Evolutionary conservation across 2,329 filamentous ascomycete genomes (phyloP), one percentile per base, ranked within the genome.

Genomic region (Beauveria bassiana): DNA sequence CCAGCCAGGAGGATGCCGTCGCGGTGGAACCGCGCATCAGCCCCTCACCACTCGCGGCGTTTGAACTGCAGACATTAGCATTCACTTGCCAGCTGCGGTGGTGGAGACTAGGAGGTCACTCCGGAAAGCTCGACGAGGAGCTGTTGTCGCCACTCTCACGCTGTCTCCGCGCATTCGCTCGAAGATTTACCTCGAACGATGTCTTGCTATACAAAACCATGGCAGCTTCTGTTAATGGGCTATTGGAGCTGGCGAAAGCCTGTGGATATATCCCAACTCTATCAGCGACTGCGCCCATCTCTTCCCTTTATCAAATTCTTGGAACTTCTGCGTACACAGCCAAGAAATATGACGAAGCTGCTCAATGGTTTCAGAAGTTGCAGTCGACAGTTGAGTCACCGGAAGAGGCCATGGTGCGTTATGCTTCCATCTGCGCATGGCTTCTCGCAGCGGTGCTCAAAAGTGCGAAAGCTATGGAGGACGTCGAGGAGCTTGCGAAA

Each of bases 1-100:
- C 87, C 2, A 76, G 77, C 54, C 81, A 83, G 10, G 83, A 87
- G 46, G 89, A 93, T 67, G 72, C 72, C 3, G 65, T 78, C 1
- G 85, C 85, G 0, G 68, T 73, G 4, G 82, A 87, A 63, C 72
- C 78, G 9, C 78, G 80, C 28, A 71, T 85, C 8, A 84, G 80
- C 63, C 78, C 86, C 3, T 77, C 77, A 1, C 86, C 89, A 1
- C 74, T 79, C 24, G 72, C 77, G 1, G 82, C 83, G 1, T 80
- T 92, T 55, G 80, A 83, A 64, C 71, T 91, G 1, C 89, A 92
- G 66, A 74, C 79, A 1, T 71, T 89, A 1, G 88, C 85, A 10
- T 78, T 93, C 45, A 78, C 79, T 26, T 76, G 81, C 8, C 81
- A 87, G 34, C 72, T 86, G n/a, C 74, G 77, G 47, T 90, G 85